Conservation (phyloP, 768 basidiomycete genomes). For the Pholiota molesta region DNA sequence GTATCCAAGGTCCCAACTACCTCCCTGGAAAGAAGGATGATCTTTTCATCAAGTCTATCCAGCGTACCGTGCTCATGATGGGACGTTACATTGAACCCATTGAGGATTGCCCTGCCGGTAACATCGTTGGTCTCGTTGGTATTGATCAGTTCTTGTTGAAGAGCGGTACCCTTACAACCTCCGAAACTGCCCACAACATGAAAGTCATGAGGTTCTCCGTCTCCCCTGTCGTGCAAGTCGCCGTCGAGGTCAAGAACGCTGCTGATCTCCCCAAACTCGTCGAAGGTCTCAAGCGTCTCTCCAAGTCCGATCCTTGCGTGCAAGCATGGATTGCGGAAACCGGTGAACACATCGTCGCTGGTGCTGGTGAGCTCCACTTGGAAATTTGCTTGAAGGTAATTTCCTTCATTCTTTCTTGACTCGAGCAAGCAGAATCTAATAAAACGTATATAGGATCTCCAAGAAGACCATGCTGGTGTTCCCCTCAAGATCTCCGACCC, state of each 20-base stretch:
- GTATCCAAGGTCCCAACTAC: slow-evolving; percentile 99
- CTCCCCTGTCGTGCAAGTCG: slow-evolving; percentile 98
- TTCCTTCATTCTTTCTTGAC: neutral
- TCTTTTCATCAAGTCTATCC: slow-evolving; percentile 95
- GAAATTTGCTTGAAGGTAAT: slow-evolving; percentile 98
- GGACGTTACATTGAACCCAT: slow-evolving; percentile 98
- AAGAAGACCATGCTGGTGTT: slow-evolving; percentile 99
- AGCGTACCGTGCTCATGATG: slow-evolving; percentile 99
- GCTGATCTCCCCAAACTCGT: slow-evolving; percentile 99
- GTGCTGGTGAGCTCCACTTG: slow-evolving; percentile 98
- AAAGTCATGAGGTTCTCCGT: slow-evolving; percentile 99
- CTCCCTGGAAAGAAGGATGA: slow-evolving; percentile 98
- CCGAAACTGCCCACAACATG: slow-evolving; percentile 99
- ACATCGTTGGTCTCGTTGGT: slow-evolving; percentile 99
- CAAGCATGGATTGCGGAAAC: slow-evolving; percentile 91
- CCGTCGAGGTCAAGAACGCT: slow-evolving; percentile 99
- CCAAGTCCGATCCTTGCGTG: slow-evolving; percentile 99
- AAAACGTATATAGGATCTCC: slow-evolving; percentile 71
- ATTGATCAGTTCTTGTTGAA: slow-evolving; percentile 99
- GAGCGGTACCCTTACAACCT: slow-evolving; percentile 96
- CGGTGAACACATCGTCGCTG: slow-evolving; percentile 98
- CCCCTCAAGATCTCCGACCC: slow-evolving; percentile 98
- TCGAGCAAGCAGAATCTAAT: neutral
- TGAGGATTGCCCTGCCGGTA: slow-evolving; percentile 98
- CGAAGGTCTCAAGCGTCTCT: slow-evolving; percentile 99